Evolutionary conservation across 768 basidiomycete species (phyloP), one percentile per base, ranked within the genome.

Genomic region (Dioszegia hungarica): DNA sequence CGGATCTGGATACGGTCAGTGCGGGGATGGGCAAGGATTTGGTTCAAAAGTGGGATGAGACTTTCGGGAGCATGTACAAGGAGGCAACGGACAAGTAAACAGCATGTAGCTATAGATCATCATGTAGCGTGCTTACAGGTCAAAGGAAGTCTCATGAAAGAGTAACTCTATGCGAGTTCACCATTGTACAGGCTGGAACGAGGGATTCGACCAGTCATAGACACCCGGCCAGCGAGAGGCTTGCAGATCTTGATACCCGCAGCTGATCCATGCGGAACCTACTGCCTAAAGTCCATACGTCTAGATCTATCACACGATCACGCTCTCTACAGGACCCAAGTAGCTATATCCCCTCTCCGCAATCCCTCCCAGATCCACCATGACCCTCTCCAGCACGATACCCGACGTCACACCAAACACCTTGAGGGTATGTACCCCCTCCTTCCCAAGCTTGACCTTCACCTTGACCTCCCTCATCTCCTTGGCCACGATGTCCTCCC

Each of bases 401-500:
- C 71, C 71, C 28, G 68, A 56, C 0, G 62, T 66, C 57, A 70
- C 63, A 10, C 66, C 68, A 57, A 58, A 70, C 17, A 73, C 34
- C 15, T 52, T 68, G 39, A 73, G 31, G 2, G 51, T 63, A 43
- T 73, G 71, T 37, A 50, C 48, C 5, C 59, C 63, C 1, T 48
- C 49, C 28, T 36, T 31, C 17, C 52, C 39, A 11, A 50, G 53
- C 22, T 36, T 41, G 14, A 57, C 33, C 28, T 12, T 19, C 22
- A 60, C 20, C 3, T 57, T 66, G 20, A 67, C 68, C 34, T 67
- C 59, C 49, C 72, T 37, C 17, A 73, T 62, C 27, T 70, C 68
- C 20, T 59, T 54, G 19, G 57, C 56, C 27, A 73, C 69, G 28
- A 70, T 59, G 20, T 59, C 51, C n/a, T 61, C 62, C 72, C 72